These are phyloP conservation scores for Arachnomyces sp. DNA, from an alignment of 2,329 filamentous ascomycete species.

Conservation along the genomic window DNA sequence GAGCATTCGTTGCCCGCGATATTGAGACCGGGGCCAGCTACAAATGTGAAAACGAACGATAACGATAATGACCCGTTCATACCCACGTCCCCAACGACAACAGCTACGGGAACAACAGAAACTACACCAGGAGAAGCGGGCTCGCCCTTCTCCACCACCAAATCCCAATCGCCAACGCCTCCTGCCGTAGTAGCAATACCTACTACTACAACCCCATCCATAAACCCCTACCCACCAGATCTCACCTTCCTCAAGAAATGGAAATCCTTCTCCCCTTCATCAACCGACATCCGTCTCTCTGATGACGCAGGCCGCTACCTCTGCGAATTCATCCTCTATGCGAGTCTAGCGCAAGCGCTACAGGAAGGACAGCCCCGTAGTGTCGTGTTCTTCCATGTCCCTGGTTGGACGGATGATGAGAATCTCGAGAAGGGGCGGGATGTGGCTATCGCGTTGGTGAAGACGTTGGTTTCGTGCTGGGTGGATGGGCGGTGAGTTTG, in stretches of 20 bases:
- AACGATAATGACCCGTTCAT: neutral
- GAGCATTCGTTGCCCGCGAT: conserved; percentile 43
- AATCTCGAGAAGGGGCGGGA: conserved; percentile 33
- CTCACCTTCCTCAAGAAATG: conserved; percentile 27
- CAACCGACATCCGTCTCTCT: conserved; percentile 48
- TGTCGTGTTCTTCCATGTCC: conserved; percentile 67
- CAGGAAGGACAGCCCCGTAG: conserved; percentile 27
- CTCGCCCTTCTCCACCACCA: neutral
- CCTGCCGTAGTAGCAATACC: conserved; percentile 1
- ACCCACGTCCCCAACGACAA: neutral
- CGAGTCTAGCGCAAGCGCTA: conserved; percentile 48
- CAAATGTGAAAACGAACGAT: conserved; percentile 2
- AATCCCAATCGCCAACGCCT: conserved; percentile 1
- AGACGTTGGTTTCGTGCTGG: conserved; percentile 36
- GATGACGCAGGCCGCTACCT: conserved; percentile 65
- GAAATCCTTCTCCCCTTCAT: conserved; percentile 24
- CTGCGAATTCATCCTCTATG: conserved; percentile 73
- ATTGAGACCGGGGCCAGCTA: conserved; percentile 43
- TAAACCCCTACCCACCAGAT: conserved; percentile 25
- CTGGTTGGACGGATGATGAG: conserved; percentile 48
- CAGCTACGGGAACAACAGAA: neutral
- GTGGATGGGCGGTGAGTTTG: conserved; percentile 14
- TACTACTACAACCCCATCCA: neutral
- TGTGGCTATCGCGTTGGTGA: conserved; percentile 37
- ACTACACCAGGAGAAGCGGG: neutral